phyloP scores from a whole-genome alignment of 805 yeast species.

The Sugiyamaella americana region DNA sequence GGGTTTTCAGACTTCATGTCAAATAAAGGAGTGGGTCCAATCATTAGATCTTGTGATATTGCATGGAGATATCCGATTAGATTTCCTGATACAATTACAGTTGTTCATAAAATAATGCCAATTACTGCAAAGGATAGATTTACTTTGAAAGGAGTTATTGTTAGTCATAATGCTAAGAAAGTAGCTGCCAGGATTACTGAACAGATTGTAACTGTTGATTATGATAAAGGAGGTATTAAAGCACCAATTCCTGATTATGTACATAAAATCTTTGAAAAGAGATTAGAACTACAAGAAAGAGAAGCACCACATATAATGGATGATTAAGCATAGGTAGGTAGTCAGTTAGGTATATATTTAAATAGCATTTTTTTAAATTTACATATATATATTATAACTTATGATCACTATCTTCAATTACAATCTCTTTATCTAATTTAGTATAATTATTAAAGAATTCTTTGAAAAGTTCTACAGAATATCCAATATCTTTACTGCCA shows the following conservation, averaged over 20 bases:
- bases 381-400: neutral
- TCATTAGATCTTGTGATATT: slow-evolving; percentile 27
- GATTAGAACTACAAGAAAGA: slow-evolving; percentile 8
- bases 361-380: too few relatives aligned
- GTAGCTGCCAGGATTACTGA: slow-evolving; percentile 31
- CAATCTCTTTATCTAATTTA: slow-evolving; percentile 18
- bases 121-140: slow-evolving; percentile 26
- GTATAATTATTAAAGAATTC: slow-evolving; percentile 45
- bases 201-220: slow-evolving; percentile 30
- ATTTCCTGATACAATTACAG: slow-evolving; percentile 30
- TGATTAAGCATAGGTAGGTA: neutral
- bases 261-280: slow-evolving; percentile 17
- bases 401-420: slow-evolving; percentile 15
- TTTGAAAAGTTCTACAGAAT: slow-evolving; percentile 54
- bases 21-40: slow-evolving; percentile 27
- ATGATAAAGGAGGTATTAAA: slow-evolving; percentile 25
- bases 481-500: slow-evolving; percentile 65
- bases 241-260: slow-evolving; percentile 26
- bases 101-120: slow-evolving; percentile 25
- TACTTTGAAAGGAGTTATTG: slow-evolving; percentile 25
- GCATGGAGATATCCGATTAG: slow-evolving; percentile 30
- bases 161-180: slow-evolving; percentile 28
- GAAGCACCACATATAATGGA: neutral
- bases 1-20: slow-evolving; percentile 21
- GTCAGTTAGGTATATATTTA: too few relatives aligned